A percentile compares a stretch with the other conserved stretches of the same genome.
These are phyloP conservation scores for Lathyrus sativus DNA, from an alignment of 306 rosid genomes.

Conservation along the genomic window DNA sequence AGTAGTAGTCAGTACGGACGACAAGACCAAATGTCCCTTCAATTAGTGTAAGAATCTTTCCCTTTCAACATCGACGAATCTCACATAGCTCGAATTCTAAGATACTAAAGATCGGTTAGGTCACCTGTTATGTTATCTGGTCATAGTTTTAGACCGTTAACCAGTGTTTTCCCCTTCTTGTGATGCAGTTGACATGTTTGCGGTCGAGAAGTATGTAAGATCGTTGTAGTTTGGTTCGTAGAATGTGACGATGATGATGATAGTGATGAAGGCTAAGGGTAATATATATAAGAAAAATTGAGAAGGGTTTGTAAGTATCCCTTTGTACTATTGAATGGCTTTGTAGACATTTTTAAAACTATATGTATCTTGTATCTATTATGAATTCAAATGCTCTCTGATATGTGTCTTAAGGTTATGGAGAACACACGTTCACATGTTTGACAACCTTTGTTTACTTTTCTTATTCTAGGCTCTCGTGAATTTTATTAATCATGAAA, in stretches of 20 bases:
- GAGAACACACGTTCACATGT: conserved; percentile 19
- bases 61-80: too few relatives aligned
- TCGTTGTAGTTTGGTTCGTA: conserved; percentile 37
- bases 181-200: conserved; percentile 46
- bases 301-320: conserved; percentile 33
- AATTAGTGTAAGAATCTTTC: conserved; percentile 58
- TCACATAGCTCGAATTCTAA: too few relatives aligned
- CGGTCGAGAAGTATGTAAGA: conserved; percentile 29
- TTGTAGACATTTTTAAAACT: conserved; percentile 36
- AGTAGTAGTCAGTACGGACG: conserved; percentile 47
- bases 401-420: conserved; percentile 29
- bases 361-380: conserved; percentile 31
- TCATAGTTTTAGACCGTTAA: background rate
- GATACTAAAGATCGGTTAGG: too few relatives aligned
- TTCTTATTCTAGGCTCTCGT: background rate
- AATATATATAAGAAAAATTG: conserved; percentile 28
- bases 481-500: background rate
- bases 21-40: conserved; percentile 80
- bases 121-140: background rate
- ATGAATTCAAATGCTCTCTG: conserved; percentile 23
- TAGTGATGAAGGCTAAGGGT: conserved; percentile 39
- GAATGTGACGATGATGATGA: conserved; percentile 28
- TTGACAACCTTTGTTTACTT: background rate
- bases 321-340: conserved; percentile 31
- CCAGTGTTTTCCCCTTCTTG: background rate